Base-by-base conservation (phyloP, 2,329 filamentous ascomycete species). In the Coleophoma crateriformis region DNA sequence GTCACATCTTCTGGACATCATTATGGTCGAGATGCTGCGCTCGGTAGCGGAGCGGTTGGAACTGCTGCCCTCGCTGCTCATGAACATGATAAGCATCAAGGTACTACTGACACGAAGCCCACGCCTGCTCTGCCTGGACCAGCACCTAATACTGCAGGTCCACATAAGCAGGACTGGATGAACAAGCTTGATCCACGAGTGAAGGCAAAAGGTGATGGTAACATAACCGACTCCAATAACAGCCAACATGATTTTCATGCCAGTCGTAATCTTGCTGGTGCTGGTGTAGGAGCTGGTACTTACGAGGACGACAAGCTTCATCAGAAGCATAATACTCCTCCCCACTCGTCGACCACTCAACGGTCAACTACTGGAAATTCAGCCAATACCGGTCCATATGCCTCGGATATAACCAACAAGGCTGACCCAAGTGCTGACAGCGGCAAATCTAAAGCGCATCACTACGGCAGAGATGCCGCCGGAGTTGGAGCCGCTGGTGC, bases 141-240 rank as follows among this genome's bases (percentile, higher is more conserved):
- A 38, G 52, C 53, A n/a, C 51, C 57, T 4, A 54, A 54, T 10
- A 66, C 56, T 5, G 58, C 62, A 20, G 69, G 68, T 0, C 69
- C 67, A 14, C 57, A 61, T 41, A 52, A 56, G 8, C 67, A 67
- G 15, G 68, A 69, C 20, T 35, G 66, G 12, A 61, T 62, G 33
- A 73, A 74, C 56, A 69, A 67, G 52, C 40, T 62, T 12, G 71
- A 74, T 48, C 69, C 69, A 35, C 54, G 65, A 41, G 65, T 70
- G 10, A 63, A 71, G 51, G 33, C 55, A 3, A 50, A 55, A 6
- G 41, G 41, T n/a, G 27, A 33, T 14, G 46, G 40, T 11, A 34
- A 27, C 19, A 47, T 45, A 34, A 39, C 47, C 12, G 47, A 17
- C 12, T 4, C 15, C 7, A 39, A 27, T 22, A 45, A 48, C 8